These are phyloP conservation scores for Aspergillus sclerotialis DNA, from an alignment of 2,329 filamentous ascomycete species.

Conservation along the genomic window DNA sequence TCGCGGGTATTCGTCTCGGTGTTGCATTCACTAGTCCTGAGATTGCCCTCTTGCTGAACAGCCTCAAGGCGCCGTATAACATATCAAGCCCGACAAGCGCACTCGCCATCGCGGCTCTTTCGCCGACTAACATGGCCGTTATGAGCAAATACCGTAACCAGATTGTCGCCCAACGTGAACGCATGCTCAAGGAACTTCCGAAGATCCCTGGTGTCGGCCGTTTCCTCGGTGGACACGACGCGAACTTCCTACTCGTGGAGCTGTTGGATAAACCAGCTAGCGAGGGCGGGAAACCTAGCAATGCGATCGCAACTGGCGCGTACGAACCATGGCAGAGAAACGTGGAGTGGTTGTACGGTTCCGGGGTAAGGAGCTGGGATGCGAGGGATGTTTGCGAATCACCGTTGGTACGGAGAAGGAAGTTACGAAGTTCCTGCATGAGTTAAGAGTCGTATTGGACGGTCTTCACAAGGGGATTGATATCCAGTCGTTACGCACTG, in stretches of 20 bases:
- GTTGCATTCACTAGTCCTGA: constrained; percentile 70
- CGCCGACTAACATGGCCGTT: constrained; percentile 57
- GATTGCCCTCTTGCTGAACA: constrained; percentile 78
- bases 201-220: constrained; percentile 70
- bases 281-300: constrained; percentile 65
- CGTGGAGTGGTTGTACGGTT: constrained; percentile 90
- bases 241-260: constrained; percentile 89
- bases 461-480: constrained; percentile 38
- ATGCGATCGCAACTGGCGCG: constrained; percentile 66
- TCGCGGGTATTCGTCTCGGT: constrained; percentile 87
- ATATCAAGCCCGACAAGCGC: constrained; percentile 81
- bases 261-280: constrained; percentile 59
- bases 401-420: constrained; percentile 88
- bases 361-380: constrained; percentile 85
- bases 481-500: constrained; percentile 26
- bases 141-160: constrained; percentile 66
- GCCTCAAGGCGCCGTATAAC: constrained; percentile 93
- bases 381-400: constrained; percentile 78
- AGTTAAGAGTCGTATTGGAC: constrained; percentile 51
- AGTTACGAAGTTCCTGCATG: constrained; percentile 67
- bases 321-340: constrained; percentile 81
- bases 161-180: constrained; percentile 69
- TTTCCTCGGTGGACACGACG: constrained; percentile 69
- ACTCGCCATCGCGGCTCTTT: constrained; percentile 68
- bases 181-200: constrained; percentile 66